Conservation (phyloP, 2,329 filamentous ascomycete genomes). For the Arthrobotrys megalospora region DNA sequence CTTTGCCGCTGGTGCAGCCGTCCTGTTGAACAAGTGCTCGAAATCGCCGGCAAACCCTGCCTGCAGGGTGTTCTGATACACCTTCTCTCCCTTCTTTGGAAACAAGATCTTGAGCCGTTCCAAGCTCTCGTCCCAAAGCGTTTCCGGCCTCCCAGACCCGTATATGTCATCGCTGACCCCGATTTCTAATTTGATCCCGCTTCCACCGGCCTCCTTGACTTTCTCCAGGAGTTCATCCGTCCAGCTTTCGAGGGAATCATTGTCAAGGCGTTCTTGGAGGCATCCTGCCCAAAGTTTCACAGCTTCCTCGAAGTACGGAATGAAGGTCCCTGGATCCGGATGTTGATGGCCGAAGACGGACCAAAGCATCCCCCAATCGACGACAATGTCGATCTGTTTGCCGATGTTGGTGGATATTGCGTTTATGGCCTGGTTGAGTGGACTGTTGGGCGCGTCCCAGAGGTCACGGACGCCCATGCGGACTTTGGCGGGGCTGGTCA, state of each 20-base stretch:
- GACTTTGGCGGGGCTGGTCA: slow-evolving; percentile 56
- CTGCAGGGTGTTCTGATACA: slow-evolving; percentile 51
- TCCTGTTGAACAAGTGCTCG: slow-evolving; percentile 54
- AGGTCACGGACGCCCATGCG: slow-evolving; percentile 58
- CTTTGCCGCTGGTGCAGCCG: slow-evolving; percentile 26
- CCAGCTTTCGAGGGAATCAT: slow-evolving; percentile 45
- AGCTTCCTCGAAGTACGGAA: slow-evolving; percentile 51
- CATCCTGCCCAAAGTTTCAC: slow-evolving; percentile 48
- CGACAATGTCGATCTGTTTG: slow-evolving; percentile 26
- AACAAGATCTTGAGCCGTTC: slow-evolving; percentile 34
- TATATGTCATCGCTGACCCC: slow-evolving; percentile 46
- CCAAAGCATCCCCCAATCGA: slow-evolving; percentile 59
- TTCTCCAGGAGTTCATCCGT: slow-evolving; percentile 55
- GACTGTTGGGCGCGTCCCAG: slow-evolving; percentile 53
- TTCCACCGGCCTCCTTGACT: slow-evolving; percentile 29
- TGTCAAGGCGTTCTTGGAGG: slow-evolving; percentile 59
- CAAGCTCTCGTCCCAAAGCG: slow-evolving; percentile 20
- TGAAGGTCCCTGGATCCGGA: slow-evolving; percentile 54
- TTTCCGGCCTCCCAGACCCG: slow-evolving; percentile 38
- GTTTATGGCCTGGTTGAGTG: slow-evolving; percentile 49
- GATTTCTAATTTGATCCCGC: slow-evolving; percentile 48
- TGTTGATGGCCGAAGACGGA: slow-evolving; percentile 44
- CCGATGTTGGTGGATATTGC: slow-evolving; percentile 44
- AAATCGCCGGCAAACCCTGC: slow-evolving; percentile 47
- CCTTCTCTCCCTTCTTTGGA: slow-evolving; percentile 43